Evolutionary conservation across 73 alveolate species (phyloP).

Genomic region (Tetrahymena borealis): DNA sequence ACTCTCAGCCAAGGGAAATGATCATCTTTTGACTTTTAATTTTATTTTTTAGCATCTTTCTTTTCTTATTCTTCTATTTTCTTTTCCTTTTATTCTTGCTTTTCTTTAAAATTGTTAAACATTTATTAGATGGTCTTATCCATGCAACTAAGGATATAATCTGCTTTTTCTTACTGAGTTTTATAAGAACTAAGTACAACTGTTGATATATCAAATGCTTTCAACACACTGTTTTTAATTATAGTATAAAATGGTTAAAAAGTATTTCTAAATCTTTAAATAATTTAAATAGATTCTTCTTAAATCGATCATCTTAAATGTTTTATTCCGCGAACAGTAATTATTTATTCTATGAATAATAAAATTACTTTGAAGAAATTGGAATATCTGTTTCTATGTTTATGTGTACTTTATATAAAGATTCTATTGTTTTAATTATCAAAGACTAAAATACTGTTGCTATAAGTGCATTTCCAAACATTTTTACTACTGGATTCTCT

Average conservation of each 20-base stretch:
- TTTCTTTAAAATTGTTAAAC: slow-evolving; percentile 28
- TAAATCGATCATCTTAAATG: too few relatives aligned
- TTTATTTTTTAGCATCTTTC: slow-evolving; percentile 6
- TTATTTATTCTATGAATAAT: neutral
- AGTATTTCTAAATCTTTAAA: too few relatives aligned
- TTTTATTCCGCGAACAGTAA: too few relatives aligned
- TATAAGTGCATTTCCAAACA: neutral
- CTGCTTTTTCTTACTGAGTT: slow-evolving; percentile 7
- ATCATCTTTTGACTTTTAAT: slow-evolving; percentile 4
- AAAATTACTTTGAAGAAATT: neutral
- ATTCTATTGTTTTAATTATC: neutral
- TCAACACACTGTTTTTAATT: slow-evolving; percentile 9
- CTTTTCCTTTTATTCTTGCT: slow-evolving; percentile 17
- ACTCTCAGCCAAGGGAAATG: slow-evolving; percentile 36
- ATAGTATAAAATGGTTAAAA: too few relatives aligned
- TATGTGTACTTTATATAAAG: neutral
- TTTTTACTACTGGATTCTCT: neutral
- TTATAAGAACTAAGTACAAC: slow-evolving; percentile 1
- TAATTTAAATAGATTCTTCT: too few relatives aligned
- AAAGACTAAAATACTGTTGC: neutral
- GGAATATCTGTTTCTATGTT: neutral
- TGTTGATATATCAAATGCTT: slow-evolving; percentile 32
- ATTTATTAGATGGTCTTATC: slow-evolving; percentile 11
- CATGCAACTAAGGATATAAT: slow-evolving; percentile 20
- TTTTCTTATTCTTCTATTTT: slow-evolving; percentile 22